Evolutionary conservation across 805 yeast genomes (phyloP), one percentile per base, ranked within the genome.

Genomic region (Debaryomyces hansenii): DNA sequence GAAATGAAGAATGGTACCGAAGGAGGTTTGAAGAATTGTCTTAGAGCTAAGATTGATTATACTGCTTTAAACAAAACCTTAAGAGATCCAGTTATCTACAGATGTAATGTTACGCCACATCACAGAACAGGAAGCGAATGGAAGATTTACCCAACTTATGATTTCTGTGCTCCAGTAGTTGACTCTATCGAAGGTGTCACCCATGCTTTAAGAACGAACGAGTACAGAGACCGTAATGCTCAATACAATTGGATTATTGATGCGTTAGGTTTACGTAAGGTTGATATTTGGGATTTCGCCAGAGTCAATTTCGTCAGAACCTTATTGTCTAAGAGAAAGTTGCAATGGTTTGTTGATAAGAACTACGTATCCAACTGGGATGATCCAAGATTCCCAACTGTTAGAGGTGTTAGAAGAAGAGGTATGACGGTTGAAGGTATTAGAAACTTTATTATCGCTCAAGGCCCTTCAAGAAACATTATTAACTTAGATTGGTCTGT

Each of bases 371-470:
- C 79, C 20, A 90, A 90, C 74, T 94, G 99, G 99, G 97, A 94
- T 64, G 99, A 94, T 70, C 99, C 99, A 59, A 82, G 99, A 70
- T 94, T 94, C 90, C 99, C 99, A 57, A 94, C 99, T 40, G 96
- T 94, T 34, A 85, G 98, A 71, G 99, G 99, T 77, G 97, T 92
- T 44, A 89, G 97, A 78, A 85, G 99, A 79, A 87, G 99, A 77
- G 99, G 99, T 77, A 94, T 94, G 99, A 84, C 97, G 34, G 95
- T 94, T 53, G 97, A 94, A 75, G 99, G 98, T 55, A 82, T 94
- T 68, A 83, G 92, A 71, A 87, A 88, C 78, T 94, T 94, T 61
- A 87, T 94, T 56, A 77, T 94, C 51, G 80, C 96, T 42, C 98
- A 94, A 76, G 99, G 99, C 61, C 99, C 99, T 35, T 92, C 98